These are phyloP conservation scores for Athelia psychrophila DNA, from an alignment of 1,284 basidiomycete species.

Conservation along the genomic window DNA sequence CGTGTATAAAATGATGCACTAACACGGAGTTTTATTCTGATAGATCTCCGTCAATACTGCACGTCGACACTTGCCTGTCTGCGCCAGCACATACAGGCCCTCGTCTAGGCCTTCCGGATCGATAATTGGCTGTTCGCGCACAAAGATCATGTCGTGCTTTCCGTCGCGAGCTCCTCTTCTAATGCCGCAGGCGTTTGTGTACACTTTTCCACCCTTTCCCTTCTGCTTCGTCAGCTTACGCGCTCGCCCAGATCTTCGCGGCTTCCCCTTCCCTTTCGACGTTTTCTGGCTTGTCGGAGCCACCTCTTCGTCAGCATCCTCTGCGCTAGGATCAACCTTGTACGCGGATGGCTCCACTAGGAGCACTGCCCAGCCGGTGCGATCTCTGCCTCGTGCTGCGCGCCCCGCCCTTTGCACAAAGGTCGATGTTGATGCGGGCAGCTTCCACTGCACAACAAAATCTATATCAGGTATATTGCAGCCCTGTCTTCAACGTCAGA, in stretches of 20 bases:
- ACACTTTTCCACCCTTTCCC: not conserved
- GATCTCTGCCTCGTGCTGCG: slow-evolving; percentile 2
- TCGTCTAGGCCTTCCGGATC: slow-evolving; percentile 1
- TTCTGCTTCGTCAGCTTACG: not conserved
- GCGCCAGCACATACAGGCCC: slow-evolving; percentile 2
- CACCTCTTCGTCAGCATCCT: too few relatives aligned
- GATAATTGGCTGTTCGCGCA: not conserved
- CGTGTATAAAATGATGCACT: not conserved
- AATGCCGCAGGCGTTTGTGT: not conserved
- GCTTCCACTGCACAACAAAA: slow-evolving; percentile 30
- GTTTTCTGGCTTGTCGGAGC: too few relatives aligned
- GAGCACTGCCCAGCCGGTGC: slow-evolving; percentile 6
- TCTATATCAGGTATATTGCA: slow-evolving; percentile 32
- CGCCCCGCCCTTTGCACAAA: slow-evolving; percentile 9
- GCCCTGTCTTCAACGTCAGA: slow-evolving; percentile 19
- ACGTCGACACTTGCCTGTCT: slow-evolving; percentile 4
- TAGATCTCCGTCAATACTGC: slow-evolving; percentile 4
- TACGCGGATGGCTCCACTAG: slow-evolving; percentile 7
- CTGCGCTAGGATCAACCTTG: not conserved
- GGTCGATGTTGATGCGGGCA: slow-evolving; percentile 3
- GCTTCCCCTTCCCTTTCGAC: not conserved
- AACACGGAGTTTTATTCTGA: not conserved
- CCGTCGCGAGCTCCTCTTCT: slow-evolving; percentile 2
- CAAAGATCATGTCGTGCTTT: not conserved
- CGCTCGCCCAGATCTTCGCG: too few relatives aligned